Base-by-base conservation (phyloP, 371 early-diverging fungal genomes). In the Batkoa obscura region DNA sequence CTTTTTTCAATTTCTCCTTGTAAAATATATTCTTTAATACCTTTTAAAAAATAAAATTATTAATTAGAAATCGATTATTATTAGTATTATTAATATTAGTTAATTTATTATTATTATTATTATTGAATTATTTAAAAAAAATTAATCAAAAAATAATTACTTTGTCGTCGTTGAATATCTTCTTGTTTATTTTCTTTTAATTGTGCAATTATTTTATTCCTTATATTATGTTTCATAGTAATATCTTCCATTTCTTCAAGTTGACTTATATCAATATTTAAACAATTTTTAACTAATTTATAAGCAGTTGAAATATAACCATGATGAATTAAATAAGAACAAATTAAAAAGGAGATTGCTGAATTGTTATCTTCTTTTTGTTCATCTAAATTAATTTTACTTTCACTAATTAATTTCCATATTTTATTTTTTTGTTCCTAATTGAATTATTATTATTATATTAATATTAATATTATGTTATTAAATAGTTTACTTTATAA, bases 221-320 rank as follows among this genome's bases (percentile, higher is more conserved):
- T 35, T 12, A 10, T 50, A 12, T 6, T 50, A 10, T 17, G 9
- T 12, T 4, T 10, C 3, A 34, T 23, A 35, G 2, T 35, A n/a
- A 9, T 31, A 4, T 42, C 50, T 46, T 60, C 57, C 46, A 68
- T 61, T 15, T 58, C 65, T 37, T 56, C 57, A 50, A 41, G 39
- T 38, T 46, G 48, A 41, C 12, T 42, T 35, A 41, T 34, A 12
- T 36, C 36, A 43, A 52, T 37, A 31, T 30, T 56, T 37, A 68
- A 49, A 3, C 69, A 66, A 59, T 75, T 68, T 48, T 68, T 69
- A 2, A 71, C 59, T 33, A 88, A 74, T 1, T 73, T 72, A 8
- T 72, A 67, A 0, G 88, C 90, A 1, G 88, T 78, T n/a, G 73
- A 70, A 5, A 63, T 68, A 62, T 79, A 82, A 37, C 90, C 93